phyloP scores from a whole-genome alignment of 306 rosid genomes.

The Sphenostylis stenocarpa region DNA sequence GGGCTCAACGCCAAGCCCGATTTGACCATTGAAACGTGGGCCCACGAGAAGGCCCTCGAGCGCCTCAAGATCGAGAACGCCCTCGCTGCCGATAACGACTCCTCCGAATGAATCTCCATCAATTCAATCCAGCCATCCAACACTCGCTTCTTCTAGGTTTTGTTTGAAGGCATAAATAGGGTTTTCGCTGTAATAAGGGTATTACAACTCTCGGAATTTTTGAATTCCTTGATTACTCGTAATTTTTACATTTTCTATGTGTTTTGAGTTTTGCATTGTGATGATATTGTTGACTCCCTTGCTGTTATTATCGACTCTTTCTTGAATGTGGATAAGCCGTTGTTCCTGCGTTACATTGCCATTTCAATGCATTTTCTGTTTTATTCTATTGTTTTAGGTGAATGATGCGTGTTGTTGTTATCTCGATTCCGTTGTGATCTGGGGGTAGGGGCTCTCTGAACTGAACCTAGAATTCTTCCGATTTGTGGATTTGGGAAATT shows the following conservation, averaged over 20 bases:
- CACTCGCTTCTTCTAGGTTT: background rate
- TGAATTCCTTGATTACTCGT: background rate
- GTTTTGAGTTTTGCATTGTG: conserved; percentile 22
- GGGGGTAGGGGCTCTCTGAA: background rate
- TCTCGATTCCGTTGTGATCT: background rate
- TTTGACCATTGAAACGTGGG: conserved; percentile 98
- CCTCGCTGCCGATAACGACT: conserved; percentile 33
- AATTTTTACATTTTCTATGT: background rate
- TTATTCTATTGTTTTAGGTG: background rate
- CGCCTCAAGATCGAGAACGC: conserved; percentile 73
- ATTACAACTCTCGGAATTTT: conserved; percentile 4
- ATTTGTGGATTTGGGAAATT: conserved; percentile 3
- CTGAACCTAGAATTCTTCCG: background rate
- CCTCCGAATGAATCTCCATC: conserved; percentile 27
- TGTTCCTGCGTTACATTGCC: conserved; percentile 14
- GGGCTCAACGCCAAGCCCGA: conserved; percentile 99
- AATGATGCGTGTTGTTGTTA: background rate
- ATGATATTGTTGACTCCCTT: conserved; percentile 37
- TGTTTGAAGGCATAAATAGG: background rate
- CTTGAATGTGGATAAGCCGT: conserved; percentile 42
- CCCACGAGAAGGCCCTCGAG: conserved; percentile 94
- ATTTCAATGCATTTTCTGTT: background rate
- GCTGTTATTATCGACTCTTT: background rate
- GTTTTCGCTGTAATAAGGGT: conserved; percentile 33
- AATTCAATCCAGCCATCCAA: conserved; percentile 2